These are phyloP conservation scores for Stachybotrys chlorohalonatus DNA, from an alignment of 2,329 filamentous ascomycete species.

Conservation along the genomic window DNA sequence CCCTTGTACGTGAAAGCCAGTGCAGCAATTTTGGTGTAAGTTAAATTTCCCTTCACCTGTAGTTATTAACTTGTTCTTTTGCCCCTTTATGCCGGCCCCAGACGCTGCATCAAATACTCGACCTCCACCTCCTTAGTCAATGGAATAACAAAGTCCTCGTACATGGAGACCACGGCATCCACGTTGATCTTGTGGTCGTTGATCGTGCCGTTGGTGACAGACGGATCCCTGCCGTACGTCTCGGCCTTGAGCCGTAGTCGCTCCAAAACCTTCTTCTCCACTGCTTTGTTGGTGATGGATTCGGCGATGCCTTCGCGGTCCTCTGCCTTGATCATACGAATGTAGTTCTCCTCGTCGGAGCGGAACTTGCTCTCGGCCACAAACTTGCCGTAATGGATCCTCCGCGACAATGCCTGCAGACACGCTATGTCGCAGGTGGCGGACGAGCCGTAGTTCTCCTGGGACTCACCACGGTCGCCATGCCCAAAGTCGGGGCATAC, in stretches of 20 bases:
- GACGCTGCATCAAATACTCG: constrained; percentile 91
- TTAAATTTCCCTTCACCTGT: too few species aligned
- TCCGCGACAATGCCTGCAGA: constrained; percentile 78
- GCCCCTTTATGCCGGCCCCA: constrained; percentile 35
- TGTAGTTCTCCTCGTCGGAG: constrained; percentile 73
- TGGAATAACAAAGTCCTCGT: constrained; percentile 87
- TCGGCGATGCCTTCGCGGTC: constrained; percentile 77
- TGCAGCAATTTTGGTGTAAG: too few species aligned
- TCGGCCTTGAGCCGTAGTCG: constrained; percentile 78
- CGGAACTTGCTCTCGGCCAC: constrained; percentile 94
- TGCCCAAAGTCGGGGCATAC: constrained; percentile 73
- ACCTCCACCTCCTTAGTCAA: constrained; percentile 98
- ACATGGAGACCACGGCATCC: constrained; percentile 84
- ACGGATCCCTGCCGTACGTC: constrained; percentile 89
- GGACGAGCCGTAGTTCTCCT: constrained; percentile 92
- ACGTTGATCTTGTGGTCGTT: constrained; percentile 77
- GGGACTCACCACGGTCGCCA: constrained; percentile 70
- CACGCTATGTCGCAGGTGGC: constrained; percentile 86
- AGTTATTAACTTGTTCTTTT: too few species aligned
- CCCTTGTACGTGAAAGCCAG: too few species aligned
- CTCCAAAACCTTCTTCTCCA: constrained; percentile 88
- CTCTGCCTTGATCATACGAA: constrained; percentile 67
- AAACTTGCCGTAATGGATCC: constrained; percentile 98
- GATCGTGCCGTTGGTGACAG: constrained; percentile 38
- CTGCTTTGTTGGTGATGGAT: constrained; percentile 81